Evolutionary conservation across 2,329 filamentous ascomycete genomes (phyloP).

Genomic region (Fusarium sp.): DNA sequence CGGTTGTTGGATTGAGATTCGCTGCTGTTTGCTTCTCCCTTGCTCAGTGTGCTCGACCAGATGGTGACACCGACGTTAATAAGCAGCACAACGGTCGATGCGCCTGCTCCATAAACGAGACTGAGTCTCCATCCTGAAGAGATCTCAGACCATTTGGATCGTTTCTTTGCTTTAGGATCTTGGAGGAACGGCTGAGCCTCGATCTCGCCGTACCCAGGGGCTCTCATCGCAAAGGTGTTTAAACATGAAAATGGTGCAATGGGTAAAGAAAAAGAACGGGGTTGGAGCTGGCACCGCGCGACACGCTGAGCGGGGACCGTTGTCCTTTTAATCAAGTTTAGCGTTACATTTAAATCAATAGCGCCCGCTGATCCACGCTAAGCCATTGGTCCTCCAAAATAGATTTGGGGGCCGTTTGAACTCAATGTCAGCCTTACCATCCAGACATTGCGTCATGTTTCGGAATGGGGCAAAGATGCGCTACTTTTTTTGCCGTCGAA

Average conservation of each 20-base stretch:
- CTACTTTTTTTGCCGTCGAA: not conserved
- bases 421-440: not conserved
- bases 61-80: conserved; percentile 11
- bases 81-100: not conserved
- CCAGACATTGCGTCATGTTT: not conserved
- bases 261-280: not conserved
- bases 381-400: not conserved
- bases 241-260: not conserved
- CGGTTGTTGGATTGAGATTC: not conserved
- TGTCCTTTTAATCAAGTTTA: not conserved
- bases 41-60: not conserved
- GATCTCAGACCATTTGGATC: not conserved
- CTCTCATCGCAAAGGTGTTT: not conserved
- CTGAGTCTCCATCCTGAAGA: conserved; percentile 5
- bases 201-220: not conserved
- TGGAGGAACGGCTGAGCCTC: not conserved
- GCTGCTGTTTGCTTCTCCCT: not conserved
- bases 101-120: not conserved
- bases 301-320: not conserved
- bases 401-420: not conserved
- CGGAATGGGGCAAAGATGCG: not conserved
- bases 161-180: not conserved
- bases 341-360: not conserved
- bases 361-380: not conserved
- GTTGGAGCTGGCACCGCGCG: not conserved